Conservation (phyloP, 2,329 filamentous ascomycete genomes). For the Fusarium robinianum region DNA sequence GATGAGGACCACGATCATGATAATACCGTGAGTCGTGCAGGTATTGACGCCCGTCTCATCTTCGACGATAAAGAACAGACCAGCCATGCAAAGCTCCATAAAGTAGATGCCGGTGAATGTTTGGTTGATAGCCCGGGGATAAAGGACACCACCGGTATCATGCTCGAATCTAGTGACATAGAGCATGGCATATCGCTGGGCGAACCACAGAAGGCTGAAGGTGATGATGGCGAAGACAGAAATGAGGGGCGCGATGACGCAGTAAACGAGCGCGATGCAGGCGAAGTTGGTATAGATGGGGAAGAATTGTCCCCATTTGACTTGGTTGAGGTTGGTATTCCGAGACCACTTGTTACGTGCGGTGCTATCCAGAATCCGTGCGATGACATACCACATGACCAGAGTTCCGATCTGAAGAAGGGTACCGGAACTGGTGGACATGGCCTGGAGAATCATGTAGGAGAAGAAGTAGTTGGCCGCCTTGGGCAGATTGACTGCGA, state of each 20-base stretch:
- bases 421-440: slow-evolving; percentile 88
- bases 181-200: slow-evolving; percentile 94
- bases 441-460: slow-evolving; percentile 93
- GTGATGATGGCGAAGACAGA: slow-evolving; percentile 92
- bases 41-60: slow-evolving; percentile 57
- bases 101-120: slow-evolving; percentile 94
- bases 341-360: slow-evolving; percentile 80
- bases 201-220: slow-evolving; percentile 88
- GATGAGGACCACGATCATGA: slow-evolving; percentile 77
- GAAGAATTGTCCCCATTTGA: slow-evolving; percentile 93
- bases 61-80: slow-evolving; percentile 80
- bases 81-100: slow-evolving; percentile 89
- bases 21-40: slow-evolving; percentile 77
- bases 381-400: slow-evolving; percentile 78
- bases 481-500: slow-evolving; percentile 80
- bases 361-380: slow-evolving; percentile 82
- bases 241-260: slow-evolving; percentile 86
- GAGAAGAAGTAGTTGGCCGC: slow-evolving; percentile 98
- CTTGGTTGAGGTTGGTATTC: slow-evolving; percentile 75
- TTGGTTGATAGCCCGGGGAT: slow-evolving; percentile 91
- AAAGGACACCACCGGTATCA: slow-evolving; percentile 91
- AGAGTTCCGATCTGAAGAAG: slow-evolving; percentile 82
- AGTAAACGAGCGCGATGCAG: slow-evolving; percentile 89
- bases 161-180: slow-evolving; percentile 89
- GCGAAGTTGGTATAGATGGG: slow-evolving; percentile 97